phyloP scores from a whole-genome alignment of 202 grass and related monocot species.

The Hordeum pubiflorum region DNA sequence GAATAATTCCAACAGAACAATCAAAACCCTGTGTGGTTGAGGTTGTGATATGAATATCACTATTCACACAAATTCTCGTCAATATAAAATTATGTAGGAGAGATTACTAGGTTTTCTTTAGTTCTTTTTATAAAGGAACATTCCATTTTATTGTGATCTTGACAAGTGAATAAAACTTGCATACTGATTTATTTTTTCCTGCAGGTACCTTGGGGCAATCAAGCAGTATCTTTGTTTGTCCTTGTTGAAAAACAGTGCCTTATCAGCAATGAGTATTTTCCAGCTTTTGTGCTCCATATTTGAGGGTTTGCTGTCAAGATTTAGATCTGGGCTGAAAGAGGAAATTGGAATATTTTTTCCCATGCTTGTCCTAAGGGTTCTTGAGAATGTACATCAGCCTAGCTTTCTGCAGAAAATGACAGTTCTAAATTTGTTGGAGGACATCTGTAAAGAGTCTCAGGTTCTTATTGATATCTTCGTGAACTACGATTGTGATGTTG shows the following conservation, averaged over 20 bases:
- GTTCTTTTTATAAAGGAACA: background rate
- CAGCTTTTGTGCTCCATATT: constrained; percentile 94
- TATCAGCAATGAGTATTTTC: constrained; percentile 92
- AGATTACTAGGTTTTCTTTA: background rate
- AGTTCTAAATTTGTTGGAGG: constrained; percentile 79
- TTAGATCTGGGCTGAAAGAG: constrained; percentile 92
- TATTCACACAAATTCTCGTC: background rate
- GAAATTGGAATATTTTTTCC: constrained; percentile 99
- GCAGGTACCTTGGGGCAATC: constrained; percentile 87
- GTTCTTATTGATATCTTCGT: constrained; percentile 95
- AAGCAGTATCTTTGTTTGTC: constrained; percentile 98
- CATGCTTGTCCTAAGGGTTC: constrained; percentile 91
- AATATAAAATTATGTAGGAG: constrained; percentile 6
- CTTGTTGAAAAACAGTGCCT: constrained; percentile 93
- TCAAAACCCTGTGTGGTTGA: background rate
- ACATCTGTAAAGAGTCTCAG: constrained; percentile 84
- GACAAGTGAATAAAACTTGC: background rate
- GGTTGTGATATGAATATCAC: background rate
- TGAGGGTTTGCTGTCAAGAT: constrained; percentile 79
- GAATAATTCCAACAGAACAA: background rate
- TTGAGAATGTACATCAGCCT: constrained; percentile 90
- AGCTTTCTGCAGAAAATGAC: constrained; percentile 99
- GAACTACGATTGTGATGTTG: constrained; percentile 98
- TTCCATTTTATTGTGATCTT: constrained; percentile 15
- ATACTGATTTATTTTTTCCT: constrained; percentile 19